Base-by-base conservation (phyloP, 495 filamentous ascomycete genomes). In the Podospora australis region DNA sequence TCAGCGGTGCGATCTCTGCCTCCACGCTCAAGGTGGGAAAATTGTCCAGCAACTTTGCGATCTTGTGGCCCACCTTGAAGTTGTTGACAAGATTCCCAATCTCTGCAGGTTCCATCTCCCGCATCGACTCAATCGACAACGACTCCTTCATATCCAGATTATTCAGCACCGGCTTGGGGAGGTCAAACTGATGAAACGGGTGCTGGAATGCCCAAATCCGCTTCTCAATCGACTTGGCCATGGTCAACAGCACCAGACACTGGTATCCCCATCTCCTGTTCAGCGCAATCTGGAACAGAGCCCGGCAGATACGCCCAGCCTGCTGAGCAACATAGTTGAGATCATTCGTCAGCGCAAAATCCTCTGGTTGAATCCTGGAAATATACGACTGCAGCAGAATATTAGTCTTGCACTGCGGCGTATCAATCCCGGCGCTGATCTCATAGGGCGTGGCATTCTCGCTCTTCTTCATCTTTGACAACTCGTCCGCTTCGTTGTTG, bases 151-250 rank as follows among this genome's bases (percentile, higher is more conserved):
- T 75, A 48, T 97, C 90, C 2, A 98, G 70, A 41, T 96, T 84
- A 13, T 82, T 81, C 13, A 97, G 67, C 1, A 97, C 78, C 2
- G 89, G 82, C 55, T 82, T 81, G 0, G 94, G 87, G 2, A 97
- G 70, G 44, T 95, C 90, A 53, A 99, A 99, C 62, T 99, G 92
- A 52, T 87, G 82, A 47, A 99, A 83, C 1, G 94, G 94, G 60
- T 97, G 92, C 57, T 96, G 85, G 57, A 86, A 95, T 1, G 88
- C 79, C 92, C 92, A 99, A 9, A 95, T 77, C 25, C 87, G 84
- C 66, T 87, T 94, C 68, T 99, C 92, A 53, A 99, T 95, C 1
- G 90, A 94, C 66, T 96, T 95, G 67, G 91, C 91, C 45, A 99
- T 69, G 5, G 86, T 88, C 39, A 96, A 64, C 32, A 99, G 68